These are phyloP conservation scores for Kwoniella sp. DNA, from an alignment of 768 basidiomycete species.

Conservation along the genomic window DNA sequence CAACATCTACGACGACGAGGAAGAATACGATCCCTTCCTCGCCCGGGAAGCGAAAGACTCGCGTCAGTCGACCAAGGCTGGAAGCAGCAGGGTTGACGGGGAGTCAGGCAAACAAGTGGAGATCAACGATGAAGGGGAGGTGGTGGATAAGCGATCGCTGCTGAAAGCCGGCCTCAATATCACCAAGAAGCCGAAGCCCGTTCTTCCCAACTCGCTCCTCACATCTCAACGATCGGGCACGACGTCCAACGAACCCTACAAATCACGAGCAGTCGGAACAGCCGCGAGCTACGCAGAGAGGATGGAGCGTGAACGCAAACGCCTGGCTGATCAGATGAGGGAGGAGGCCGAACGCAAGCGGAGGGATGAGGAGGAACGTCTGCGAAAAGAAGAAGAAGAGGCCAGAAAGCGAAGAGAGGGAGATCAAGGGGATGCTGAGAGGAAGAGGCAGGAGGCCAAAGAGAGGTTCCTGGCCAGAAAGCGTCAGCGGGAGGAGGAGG, in stretches of 20 bases:
- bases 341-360: conserved; percentile 62
- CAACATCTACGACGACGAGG: conserved; percentile 24
- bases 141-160: conserved; percentile 90
- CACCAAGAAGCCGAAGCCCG: conserved; percentile 56
- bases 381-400: conserved; percentile 63
- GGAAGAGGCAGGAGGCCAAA: conserved; percentile 42
- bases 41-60: conserved; percentile 33
- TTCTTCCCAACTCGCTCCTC: conserved; percentile 54
- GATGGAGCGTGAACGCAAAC: conserved; percentile 71
- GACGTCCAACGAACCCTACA: conserved; percentile 21
- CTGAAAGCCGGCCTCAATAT: conserved; percentile 89
- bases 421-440: conserved; percentile 46
- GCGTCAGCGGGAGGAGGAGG: conserved; percentile 36
- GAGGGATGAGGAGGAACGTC: conserved; percentile 61
- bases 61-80: background rate
- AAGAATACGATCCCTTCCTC: conserved; percentile 48
- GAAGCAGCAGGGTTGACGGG: background rate
- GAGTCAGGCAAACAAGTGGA: conserved; percentile 71
- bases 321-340: conserved; percentile 73
- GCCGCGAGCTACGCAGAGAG: conserved; percentile 78
- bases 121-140: conserved; percentile 94
- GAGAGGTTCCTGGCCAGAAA: conserved; percentile 47
- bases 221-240: conserved; percentile 7
- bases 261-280: conserved; percentile 67
- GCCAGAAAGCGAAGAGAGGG: conserved; percentile 49